Conservation (phyloP, 148 eudicot genomes). For the Silene conica region DNA sequence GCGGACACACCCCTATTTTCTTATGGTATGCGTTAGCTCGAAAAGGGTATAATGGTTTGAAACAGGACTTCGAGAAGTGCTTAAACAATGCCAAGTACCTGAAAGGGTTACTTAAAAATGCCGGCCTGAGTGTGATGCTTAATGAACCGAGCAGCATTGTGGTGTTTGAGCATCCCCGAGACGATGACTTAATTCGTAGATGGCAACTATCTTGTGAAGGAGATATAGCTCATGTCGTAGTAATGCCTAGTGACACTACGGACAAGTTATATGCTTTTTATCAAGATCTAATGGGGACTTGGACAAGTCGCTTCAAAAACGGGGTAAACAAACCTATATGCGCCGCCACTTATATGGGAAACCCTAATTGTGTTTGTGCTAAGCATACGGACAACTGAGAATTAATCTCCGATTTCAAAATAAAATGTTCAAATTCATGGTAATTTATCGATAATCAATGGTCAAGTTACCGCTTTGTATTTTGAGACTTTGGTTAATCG, state of each 20-base stretch:
- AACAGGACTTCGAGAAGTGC: conserved; percentile 65
- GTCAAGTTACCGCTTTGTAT: too few relatives aligned
- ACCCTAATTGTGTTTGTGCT: conserved; percentile 43
- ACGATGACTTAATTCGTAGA: conserved; percentile 56
- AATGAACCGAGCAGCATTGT: conserved; percentile 73
- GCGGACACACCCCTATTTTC: conserved; percentile 72
- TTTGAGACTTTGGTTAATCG: too few relatives aligned
- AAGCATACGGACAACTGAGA: conserved; percentile 28
- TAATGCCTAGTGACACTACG: conserved; percentile 59
- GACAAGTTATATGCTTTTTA: conserved; percentile 52
- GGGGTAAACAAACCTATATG: conserved; percentile 45
- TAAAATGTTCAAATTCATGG: too few relatives aligned
- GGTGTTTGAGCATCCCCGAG: conserved; percentile 69
- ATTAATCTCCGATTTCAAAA: background rate
- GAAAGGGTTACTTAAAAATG: conserved; percentile 43
- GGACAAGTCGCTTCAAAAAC: conserved; percentile 43
- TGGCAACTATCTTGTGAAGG: conserved; percentile 82
- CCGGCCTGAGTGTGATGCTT: conserved; percentile 70
- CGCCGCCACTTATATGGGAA: conserved; percentile 51
- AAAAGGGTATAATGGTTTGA: conserved; percentile 70
- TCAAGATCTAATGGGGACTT: conserved; percentile 40
- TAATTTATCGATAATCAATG: too few relatives aligned
- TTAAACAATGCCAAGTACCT: conserved; percentile 61
- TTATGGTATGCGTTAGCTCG: conserved; percentile 66
- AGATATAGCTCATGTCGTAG: conserved; percentile 60